Percentiles rank a stretch among this genome's conserved stretches.
Conservation (phyloP, 2,329 filamentous ascomycete genomes). For the Penicillium sp. region DNA sequence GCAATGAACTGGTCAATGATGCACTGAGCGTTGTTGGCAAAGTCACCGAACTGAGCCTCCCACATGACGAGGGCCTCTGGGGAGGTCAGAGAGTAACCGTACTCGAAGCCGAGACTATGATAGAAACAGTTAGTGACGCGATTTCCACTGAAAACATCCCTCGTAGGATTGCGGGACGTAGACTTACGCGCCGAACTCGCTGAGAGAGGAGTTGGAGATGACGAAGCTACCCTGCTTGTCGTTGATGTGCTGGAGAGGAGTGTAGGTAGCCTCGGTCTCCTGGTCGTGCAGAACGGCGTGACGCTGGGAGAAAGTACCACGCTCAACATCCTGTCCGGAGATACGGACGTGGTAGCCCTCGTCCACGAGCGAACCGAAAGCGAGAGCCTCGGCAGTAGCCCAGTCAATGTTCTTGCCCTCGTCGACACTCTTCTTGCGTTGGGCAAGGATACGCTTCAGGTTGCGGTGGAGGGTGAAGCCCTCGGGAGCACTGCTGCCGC, state of each 20-base stretch:
- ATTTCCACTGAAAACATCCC: conserved; percentile 11
- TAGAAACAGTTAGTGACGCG: conserved; percentile 58
- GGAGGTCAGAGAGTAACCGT: conserved; percentile 95
- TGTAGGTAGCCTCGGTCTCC: conserved; percentile 89
- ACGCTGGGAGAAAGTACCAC: conserved; percentile 98
- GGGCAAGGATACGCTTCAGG: conserved; percentile 90
- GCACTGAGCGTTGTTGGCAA: conserved; percentile 98
- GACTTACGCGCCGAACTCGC: conserved; percentile 61
- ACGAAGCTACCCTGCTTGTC: conserved; percentile 94
- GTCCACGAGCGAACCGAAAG: conserved; percentile 85
- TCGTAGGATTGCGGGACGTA: conserved; percentile 39
- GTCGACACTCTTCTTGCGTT: conserved; percentile 85
- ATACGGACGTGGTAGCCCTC: conserved; percentile 98
- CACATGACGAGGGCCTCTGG: conserved; percentile 98
- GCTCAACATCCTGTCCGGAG: conserved; percentile 97
- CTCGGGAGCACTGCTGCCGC: conserved; percentile 73
- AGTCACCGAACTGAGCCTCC: conserved; percentile 99
- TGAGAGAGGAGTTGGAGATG: conserved; percentile 92
- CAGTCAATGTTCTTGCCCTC: conserved; percentile 97
- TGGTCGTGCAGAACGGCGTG: conserved; percentile 98
- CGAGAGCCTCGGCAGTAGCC: conserved; percentile 93
- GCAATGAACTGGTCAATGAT: conserved; percentile 99
- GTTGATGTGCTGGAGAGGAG: conserved; percentile 83
- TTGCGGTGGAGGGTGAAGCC: conserved; percentile 91
- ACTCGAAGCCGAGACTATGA: conserved; percentile 84